phyloP scores from a whole-genome alignment of 1,284 basidiomycete species.

The Ceratobasidium papillatum region DNA sequence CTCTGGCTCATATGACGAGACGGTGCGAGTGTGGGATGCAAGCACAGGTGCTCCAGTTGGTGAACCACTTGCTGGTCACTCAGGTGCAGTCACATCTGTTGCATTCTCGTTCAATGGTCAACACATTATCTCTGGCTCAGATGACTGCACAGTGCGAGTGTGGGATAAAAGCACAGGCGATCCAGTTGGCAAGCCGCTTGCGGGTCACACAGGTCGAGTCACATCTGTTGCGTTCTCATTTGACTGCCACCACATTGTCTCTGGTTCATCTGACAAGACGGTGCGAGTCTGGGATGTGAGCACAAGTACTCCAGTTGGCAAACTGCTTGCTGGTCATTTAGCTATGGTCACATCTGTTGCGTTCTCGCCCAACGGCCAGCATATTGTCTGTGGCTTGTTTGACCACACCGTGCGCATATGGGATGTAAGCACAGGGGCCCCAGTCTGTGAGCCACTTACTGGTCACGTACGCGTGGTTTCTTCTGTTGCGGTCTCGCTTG shows the following conservation, averaged over 20 bases:
- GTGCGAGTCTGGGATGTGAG: too few species aligned
- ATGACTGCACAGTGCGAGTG: too few species aligned
- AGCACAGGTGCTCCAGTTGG: too few species aligned
- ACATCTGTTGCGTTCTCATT: slow-evolving; percentile 23
- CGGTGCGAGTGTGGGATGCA: too few species aligned
- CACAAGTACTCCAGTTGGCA: background rate
- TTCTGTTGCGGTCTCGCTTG: background rate
- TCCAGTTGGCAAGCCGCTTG: background rate
- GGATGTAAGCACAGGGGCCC: background rate
- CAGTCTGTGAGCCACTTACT: background rate
- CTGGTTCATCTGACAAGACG: background rate
- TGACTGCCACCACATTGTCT: background rate
- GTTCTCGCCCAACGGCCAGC: background rate
- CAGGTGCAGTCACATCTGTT: too few species aligned
- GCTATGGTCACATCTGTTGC: background rate
- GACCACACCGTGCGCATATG: background rate
- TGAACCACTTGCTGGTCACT: too few species aligned
- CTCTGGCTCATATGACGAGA: too few species aligned
- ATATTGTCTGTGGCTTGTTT: background rate
- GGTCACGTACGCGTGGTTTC: too few species aligned
- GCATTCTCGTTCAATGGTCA: too few species aligned
- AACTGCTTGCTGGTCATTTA: slow-evolving; percentile 18
- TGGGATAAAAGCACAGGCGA: too few species aligned
- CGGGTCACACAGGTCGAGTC: slow-evolving; percentile 17
- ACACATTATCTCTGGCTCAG: too few species aligned